These are phyloP conservation scores for Pichia cephalocereana DNA, from an alignment of 805 yeast species.

Conservation along the genomic window DNA sequence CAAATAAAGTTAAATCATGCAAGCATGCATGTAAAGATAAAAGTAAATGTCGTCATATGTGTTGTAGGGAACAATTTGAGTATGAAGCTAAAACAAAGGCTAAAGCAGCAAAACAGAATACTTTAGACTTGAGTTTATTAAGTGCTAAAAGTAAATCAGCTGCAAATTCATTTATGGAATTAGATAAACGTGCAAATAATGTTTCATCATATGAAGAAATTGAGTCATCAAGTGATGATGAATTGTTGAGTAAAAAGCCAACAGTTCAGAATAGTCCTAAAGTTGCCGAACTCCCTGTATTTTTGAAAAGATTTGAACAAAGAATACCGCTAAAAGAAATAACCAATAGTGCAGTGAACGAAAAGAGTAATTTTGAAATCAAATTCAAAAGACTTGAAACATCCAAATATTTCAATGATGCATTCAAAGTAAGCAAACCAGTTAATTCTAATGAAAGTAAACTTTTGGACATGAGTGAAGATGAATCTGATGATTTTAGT, in stretches of 20 bases:
- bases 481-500: slow-evolving; percentile 1
- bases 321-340: too few relatives aligned
- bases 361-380: neutral
- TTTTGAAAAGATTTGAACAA: slow-evolving; percentile 1
- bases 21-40: slow-evolving; percentile 35
- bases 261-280: too few relatives aligned
- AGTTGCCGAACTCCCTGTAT: neutral
- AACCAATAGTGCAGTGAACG: neutral
- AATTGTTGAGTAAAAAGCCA: neutral
- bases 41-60: slow-evolving; percentile 30
- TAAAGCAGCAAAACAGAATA: neutral
- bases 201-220: neutral
- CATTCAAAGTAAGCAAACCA: neutral
- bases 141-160: too few relatives aligned
- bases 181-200: neutral
- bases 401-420: neutral
- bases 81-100: neutral
- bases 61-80: slow-evolving; percentile 15
- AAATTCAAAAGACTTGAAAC: neutral
- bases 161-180: too few relatives aligned
- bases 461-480: neutral
- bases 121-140: too few relatives aligned
- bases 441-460: neutral
- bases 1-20: slow-evolving; percentile 18
- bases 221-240: neutral